Evolutionary conservation across 257 asterid genomes (phyloP).

Genomic region (Anisodus acutangulus): DNA sequence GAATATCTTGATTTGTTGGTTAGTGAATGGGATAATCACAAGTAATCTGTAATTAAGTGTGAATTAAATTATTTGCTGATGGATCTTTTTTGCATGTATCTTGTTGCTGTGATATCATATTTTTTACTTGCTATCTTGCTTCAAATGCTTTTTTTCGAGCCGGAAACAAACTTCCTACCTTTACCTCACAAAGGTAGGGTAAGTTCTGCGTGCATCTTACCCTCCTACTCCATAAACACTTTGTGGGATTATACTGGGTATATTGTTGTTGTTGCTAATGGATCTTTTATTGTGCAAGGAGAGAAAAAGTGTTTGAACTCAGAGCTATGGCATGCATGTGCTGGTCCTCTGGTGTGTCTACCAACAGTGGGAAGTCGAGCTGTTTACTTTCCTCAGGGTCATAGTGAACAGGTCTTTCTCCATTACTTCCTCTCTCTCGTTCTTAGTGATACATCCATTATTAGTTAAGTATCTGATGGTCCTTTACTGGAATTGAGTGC

Average conservation of each 20-base stretch:
- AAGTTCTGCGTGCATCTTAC: too few species aligned
- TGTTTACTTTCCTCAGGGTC: constrained; percentile 99
- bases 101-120: too few species aligned
- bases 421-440: neutral
- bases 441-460: constrained; percentile 4
- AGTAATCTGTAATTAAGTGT: neutral
- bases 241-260: too few species aligned
- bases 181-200: too few species aligned
- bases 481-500: constrained; percentile 37
- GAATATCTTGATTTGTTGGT: constrained; percentile 3
- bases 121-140: too few species aligned
- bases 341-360: constrained; percentile 93
- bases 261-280: too few species aligned
- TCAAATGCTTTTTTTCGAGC: too few species aligned
- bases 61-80: constrained; percentile 42
- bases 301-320: constrained; percentile 95
- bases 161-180: too few species aligned
- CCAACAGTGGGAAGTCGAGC: constrained; percentile 88
- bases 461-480: neutral
- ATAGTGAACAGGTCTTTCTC: constrained; percentile 86
- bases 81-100: constrained; percentile 24
- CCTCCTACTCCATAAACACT: too few species aligned
- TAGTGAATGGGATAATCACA: neutral
- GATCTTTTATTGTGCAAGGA: constrained; percentile 52
- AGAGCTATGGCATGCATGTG: constrained; percentile 99